Evolutionary conservation across 164 flowering plant genomes (phyloP), one percentile per base, ranked within the genome.

Genomic region (grape (Vitis vinifera)): DNA sequence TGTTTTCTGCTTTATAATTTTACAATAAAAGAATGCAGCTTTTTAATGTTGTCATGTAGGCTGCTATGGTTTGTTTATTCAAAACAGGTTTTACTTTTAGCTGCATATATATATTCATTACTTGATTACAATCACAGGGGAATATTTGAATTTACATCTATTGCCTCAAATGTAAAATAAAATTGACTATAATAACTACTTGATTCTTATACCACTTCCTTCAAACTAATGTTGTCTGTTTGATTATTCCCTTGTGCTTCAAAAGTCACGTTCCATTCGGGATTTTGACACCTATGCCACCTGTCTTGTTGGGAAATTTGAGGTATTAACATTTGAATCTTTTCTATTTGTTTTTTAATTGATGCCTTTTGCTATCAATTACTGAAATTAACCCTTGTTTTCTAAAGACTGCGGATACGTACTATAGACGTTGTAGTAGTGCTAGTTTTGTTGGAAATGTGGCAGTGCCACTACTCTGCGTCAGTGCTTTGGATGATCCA

Each of bases 401-500:
- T 76, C 64, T 53, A 76, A 78, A 95, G 99, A 96, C 99, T 55
- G 97, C 84, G 51, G 99, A 96, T 73, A 83, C 97, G 77, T 96
- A 88, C 69, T 96, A 96, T 75, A 78, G 99, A 77, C 87, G 76
- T 44, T 82, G 85, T 74, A 91, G 95, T 83, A 91, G 98, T 81
- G 65, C 92, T 55, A 67, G 81, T 67, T 96, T 70, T 80, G 88
- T 93, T 23, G 79, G 81, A 53, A 79, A 80, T 74, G 92, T 95
- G 58, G 65, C 97, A 2, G 88, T 95, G 17, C 99, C 99, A 52
- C 86, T 95, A 16, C 97, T 95, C 50, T 93, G 98, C 77, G 82
- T 95, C 71, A 92, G 92, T 85, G 86, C 97, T 65, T 75, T 95
- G 81, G 99, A 95, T 80, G 99, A 95, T 86, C 99, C 99, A 61